Evolutionary conservation across 2,329 filamentous ascomycete species (phyloP).

Genomic region (Apiospora arundinis): DNA sequence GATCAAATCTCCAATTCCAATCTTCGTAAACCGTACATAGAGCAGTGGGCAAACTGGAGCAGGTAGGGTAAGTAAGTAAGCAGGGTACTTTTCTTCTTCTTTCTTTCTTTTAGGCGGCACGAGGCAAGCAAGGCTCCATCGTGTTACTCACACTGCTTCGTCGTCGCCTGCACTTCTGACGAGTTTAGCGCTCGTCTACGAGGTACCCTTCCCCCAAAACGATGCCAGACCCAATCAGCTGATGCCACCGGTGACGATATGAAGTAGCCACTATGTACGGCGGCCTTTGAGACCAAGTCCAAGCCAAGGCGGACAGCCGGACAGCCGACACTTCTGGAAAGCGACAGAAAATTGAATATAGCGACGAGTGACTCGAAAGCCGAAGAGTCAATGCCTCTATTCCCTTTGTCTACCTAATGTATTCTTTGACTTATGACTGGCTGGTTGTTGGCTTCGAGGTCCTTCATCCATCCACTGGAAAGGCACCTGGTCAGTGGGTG

Average conservation of each 20-base stretch:
- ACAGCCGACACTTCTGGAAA: neutral
- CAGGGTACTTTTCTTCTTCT: neutral
- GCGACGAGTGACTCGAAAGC: neutral
- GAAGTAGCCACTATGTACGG: slow-evolving; percentile 16
- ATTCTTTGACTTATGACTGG: neutral
- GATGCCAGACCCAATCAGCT: slow-evolving; percentile 33
- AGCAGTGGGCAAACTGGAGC: too few species aligned
- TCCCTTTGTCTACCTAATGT: neutral
- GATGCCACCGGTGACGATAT: slow-evolving; percentile 29
- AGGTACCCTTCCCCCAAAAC: neutral
- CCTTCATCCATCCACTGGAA: neutral
- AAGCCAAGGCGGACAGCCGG: neutral
- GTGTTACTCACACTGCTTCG: neutral
- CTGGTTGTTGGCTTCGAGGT: neutral
- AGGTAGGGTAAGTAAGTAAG: neutral
- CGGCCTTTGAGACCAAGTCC: slow-evolving; percentile 8
- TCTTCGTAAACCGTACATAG: neutral
- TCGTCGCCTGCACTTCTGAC: slow-evolving; percentile 13
- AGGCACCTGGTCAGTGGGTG: neutral
- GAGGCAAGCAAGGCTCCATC: neutral
- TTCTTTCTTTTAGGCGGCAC: slow-evolving; percentile 5
- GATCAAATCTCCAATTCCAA: neutral
- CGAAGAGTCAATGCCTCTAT: neutral
- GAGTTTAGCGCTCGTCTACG: slow-evolving; percentile 34
- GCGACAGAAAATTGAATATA: neutral